phyloP scores from a whole-genome alignment of 2,329 filamentous ascomycete genomes.

The Diaporthe sp. region DNA sequence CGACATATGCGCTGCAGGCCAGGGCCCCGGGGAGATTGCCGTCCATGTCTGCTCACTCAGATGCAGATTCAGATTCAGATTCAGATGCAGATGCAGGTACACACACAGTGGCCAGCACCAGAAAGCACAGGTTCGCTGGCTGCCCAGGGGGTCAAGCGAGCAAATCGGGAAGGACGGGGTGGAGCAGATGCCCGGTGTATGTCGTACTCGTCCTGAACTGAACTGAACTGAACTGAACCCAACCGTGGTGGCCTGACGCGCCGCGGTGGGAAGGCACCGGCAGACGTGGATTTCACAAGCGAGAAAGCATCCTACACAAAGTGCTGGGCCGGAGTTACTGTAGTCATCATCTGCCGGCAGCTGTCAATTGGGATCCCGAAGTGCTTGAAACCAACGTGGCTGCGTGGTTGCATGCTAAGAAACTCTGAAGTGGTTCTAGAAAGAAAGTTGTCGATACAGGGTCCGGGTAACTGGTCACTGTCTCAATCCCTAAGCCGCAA shows the following conservation, averaged over 20 bases:
- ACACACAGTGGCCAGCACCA: too few species aligned
- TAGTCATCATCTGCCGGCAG: neutral
- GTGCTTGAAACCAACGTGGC: neutral
- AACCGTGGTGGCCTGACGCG: too few species aligned
- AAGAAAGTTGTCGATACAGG: neutral
- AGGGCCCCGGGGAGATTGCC: neutral
- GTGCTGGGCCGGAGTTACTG: neutral
- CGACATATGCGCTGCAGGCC: slow-evolving; percentile 2
- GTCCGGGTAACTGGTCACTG: neutral
- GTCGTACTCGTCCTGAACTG: neutral
- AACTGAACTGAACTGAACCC: too few species aligned
- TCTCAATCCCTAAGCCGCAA: too few species aligned
- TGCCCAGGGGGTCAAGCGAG: neutral
- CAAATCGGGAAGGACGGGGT: neutral
- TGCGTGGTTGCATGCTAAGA: neutral
- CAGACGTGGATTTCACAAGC: neutral
- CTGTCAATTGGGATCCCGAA: slow-evolving; percentile 1
- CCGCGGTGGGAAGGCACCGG: neutral
- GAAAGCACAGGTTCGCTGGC: neutral
- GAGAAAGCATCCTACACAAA: neutral
- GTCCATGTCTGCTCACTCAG: neutral
- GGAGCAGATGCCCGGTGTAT: neutral
- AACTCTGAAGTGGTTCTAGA: neutral
- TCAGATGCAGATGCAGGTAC: slow-evolving; percentile 2
- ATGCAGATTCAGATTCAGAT: neutral